Conservation (phyloP, 495 filamentous ascomycete species). For the Trypethelium eluteriae region DNA sequence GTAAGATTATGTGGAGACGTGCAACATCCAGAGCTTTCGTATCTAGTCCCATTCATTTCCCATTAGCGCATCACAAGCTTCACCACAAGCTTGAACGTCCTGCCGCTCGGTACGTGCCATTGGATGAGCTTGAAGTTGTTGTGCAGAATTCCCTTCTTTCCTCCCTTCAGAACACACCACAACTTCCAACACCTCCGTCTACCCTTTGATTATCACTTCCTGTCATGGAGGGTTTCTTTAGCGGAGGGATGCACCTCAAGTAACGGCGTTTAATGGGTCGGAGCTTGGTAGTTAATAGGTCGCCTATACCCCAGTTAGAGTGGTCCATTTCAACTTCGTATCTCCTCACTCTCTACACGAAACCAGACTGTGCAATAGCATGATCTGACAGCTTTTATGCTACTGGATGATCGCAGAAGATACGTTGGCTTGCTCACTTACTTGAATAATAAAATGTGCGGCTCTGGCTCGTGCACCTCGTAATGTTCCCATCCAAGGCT, state of each 20-base stretch:
- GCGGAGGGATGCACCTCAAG: background rate
- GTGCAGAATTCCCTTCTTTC: background rate
- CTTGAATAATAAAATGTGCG: slow-evolving; percentile 98
- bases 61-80: background rate
- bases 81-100: background rate
- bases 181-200: background rate
- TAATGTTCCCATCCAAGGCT: slow-evolving; percentile 99
- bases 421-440: slow-evolving; percentile 40
- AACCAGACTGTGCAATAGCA: background rate
- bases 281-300: slow-evolving; percentile 77
- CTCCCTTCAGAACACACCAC: background rate
- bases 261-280: slow-evolving; percentile 33
- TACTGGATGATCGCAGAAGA: background rate
- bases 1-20: background rate
- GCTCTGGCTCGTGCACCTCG: slow-evolving; percentile 96
- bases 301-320: slow-evolving; percentile 46
- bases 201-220: background rate
- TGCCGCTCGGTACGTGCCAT: background rate
- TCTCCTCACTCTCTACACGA: slow-evolving; percentile 16
- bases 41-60: background rate
- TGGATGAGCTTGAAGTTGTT: background rate
- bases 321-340: background rate
- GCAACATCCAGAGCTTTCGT: background rate
- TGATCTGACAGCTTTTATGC: background rate
- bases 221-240: background rate